Evolutionary conservation across 768 basidiomycete species (phyloP).

Genomic region (Boletus eberwhitei): DNA sequence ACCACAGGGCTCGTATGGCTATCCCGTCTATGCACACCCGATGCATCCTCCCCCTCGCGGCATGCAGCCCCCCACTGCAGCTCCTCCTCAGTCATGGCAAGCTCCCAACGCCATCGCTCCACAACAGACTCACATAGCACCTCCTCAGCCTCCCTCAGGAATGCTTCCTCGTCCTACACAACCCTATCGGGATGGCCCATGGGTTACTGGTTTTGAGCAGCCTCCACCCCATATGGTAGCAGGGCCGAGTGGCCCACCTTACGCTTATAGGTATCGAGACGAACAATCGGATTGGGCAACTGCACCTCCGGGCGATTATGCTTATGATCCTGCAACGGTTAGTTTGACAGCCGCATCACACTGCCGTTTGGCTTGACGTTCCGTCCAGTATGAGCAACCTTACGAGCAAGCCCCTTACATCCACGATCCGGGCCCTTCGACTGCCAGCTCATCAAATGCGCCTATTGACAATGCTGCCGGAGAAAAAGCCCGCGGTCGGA

Average conservation of each 20-base stretch:
- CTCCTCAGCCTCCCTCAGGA: slow-evolving; percentile 42
- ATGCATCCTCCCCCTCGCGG: slow-evolving; percentile 38
- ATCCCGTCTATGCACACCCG: slow-evolving; percentile 39
- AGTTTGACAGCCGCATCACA: slow-evolving; percentile 16
- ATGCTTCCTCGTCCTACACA: slow-evolving; percentile 45
- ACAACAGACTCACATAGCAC: slow-evolving; percentile 58
- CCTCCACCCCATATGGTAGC: slow-evolving; percentile 47
- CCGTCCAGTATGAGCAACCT: slow-evolving; percentile 48
- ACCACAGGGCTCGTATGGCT: slow-evolving; percentile 27
- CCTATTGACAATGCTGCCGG: slow-evolving; percentile 23
- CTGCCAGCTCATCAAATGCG: slow-evolving; percentile 40
- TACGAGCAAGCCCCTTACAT: slow-evolving; percentile 60
- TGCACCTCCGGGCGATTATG: slow-evolving; percentile 43
- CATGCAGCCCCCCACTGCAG: slow-evolving; percentile 45
- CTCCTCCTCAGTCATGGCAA: slow-evolving; percentile 65
- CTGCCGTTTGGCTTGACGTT: slow-evolving; percentile 6
- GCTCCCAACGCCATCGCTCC: slow-evolving; percentile 57
- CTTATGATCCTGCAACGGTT: slow-evolving; percentile 53
- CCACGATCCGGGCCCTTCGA: slow-evolving; percentile 47
- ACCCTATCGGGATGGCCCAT: slow-evolving; percentile 49
- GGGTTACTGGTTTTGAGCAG: slow-evolving; percentile 56
- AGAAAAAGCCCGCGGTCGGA: slow-evolving; percentile 62
- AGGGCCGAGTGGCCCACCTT: slow-evolving; percentile 42
- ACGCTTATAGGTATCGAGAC: slow-evolving; percentile 62
- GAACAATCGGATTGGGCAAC: slow-evolving; percentile 50